Evolutionary conservation across 352 stramenopile species (phyloP).

Genomic region (Thraustochytrium striatum): DNA sequence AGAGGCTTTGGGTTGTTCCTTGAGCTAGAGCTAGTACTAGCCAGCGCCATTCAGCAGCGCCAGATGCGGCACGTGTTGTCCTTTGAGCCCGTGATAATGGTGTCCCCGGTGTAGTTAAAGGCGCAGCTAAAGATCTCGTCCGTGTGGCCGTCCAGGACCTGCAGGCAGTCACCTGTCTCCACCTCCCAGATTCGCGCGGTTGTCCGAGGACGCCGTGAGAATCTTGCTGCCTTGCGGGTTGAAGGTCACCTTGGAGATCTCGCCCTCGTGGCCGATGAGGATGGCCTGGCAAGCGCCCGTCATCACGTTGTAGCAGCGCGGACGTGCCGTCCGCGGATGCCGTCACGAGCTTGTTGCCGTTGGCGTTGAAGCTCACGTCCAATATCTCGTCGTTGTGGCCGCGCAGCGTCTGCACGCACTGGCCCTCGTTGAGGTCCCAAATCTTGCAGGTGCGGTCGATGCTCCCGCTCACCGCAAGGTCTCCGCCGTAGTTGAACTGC

Average conservation of each 20-base stretch:
- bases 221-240: conserved; percentile 90
- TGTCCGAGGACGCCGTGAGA: conserved; percentile 86
- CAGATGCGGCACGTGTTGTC: conserved; percentile 72
- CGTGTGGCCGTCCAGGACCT: conserved; percentile 90
- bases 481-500: conserved; percentile 87
- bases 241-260: conserved; percentile 89
- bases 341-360: conserved; percentile 86
- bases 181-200: conserved; percentile 85
- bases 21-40: background rate
- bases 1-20: background rate
- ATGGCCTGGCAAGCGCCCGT: conserved; percentile 88
- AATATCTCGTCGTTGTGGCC: conserved; percentile 92
- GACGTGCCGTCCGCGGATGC: conserved; percentile 84
- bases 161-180: conserved; percentile 84
- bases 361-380: conserved; percentile 89
- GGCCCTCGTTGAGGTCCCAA: conserved; percentile 67
- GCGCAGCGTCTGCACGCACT: conserved; percentile 84
- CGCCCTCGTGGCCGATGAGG: conserved; percentile 86
- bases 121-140: conserved; percentile 93
- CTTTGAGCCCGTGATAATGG: conserved; percentile 87
- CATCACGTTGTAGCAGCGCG: conserved; percentile 90
- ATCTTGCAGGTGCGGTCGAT: conserved; percentile 91
- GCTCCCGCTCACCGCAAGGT: conserved; percentile 84
- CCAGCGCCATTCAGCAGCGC: conserved; percentile 44
- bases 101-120: conserved; percentile 94